A percentile compares a stretch with the other conserved stretches of the same genome.
These are phyloP conservation scores for Talaromyces sp. DNA, from an alignment of 2,329 filamentous ascomycete genomes.

Conservation along the genomic window DNA sequence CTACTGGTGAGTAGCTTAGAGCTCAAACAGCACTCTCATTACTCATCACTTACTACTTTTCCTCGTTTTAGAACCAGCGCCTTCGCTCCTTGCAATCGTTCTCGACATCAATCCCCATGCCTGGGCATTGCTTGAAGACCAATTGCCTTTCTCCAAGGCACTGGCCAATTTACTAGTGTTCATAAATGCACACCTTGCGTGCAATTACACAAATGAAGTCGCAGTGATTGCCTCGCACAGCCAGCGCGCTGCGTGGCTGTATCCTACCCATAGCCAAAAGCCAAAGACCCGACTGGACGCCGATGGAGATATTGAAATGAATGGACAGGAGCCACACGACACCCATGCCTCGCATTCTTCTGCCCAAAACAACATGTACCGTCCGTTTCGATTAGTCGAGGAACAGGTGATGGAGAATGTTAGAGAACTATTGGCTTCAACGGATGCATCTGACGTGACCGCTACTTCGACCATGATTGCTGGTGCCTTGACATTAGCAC, in stretches of 20 bases:
- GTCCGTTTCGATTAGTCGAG: slow-evolving; percentile 85
- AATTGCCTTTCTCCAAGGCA: slow-evolving; percentile 76
- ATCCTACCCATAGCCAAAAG: slow-evolving; percentile 56
- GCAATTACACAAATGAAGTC: slow-evolving; percentile 89
- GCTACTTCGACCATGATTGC: slow-evolving; percentile 82
- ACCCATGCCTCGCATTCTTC: slow-evolving; percentile 26
- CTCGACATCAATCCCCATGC: slow-evolving; percentile 96
- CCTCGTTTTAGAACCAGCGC: slow-evolving; percentile 50
- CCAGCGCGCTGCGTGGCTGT: slow-evolving; percentile 84
- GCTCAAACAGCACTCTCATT: not conserved
- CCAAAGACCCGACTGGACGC: slow-evolving; percentile 21
- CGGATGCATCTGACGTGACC: slow-evolving; percentile 58
- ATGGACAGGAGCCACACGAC: slow-evolving; percentile 37
- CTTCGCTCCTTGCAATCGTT: slow-evolving; percentile 84
- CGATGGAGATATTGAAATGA: slow-evolving; percentile 60
- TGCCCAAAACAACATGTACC: slow-evolving; percentile 78
- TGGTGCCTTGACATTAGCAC: slow-evolving; percentile 82
- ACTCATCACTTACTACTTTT: not conserved
- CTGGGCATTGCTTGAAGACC: slow-evolving; percentile 73
- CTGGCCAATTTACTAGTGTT: slow-evolving; percentile 91
- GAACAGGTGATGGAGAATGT: slow-evolving; percentile 73
- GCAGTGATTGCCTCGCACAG: slow-evolving; percentile 87
- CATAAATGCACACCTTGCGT: slow-evolving; percentile 92
- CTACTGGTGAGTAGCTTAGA: slow-evolving; percentile 39
- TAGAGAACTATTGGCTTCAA: slow-evolving; percentile 66